A percentile compares a stretch with the other conserved stretches of the same genome.
Evolutionary conservation across 2,329 filamentous ascomycete genomes (phyloP).

Genomic region (Colletotrichum melonis): DNA sequence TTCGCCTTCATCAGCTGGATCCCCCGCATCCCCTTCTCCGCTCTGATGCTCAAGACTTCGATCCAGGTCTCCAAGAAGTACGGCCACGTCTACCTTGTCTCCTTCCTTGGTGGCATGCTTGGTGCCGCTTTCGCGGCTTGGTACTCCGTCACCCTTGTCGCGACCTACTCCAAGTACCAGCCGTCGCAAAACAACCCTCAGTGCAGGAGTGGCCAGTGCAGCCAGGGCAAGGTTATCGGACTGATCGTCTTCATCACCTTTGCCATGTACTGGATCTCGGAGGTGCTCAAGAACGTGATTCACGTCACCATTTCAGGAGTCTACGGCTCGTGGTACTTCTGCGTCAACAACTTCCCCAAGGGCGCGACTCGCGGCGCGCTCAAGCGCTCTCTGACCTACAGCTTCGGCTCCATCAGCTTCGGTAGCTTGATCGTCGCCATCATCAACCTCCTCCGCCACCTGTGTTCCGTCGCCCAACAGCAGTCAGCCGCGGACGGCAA

Average conservation of each 20-base stretch:
- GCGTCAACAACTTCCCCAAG: constrained; percentile 74
- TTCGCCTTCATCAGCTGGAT: constrained; percentile 93
- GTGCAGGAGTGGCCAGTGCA: constrained; percentile 73
- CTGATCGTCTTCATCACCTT: constrained; percentile 90
- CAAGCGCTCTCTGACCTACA: constrained; percentile 85
- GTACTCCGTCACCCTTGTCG: constrained; percentile 87
- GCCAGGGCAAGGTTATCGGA: constrained; percentile 82
- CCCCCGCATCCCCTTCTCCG: constrained; percentile 88
- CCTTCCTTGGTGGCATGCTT: constrained; percentile 82
- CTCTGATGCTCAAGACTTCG: constrained; percentile 86
- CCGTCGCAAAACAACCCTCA: constrained; percentile 66
- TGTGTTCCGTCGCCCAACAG: constrained; percentile 79
- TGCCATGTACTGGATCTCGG: constrained; percentile 92
- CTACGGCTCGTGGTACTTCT: constrained; percentile 95
- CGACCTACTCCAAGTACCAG: constrained; percentile 86
- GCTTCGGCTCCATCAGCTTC: constrained; percentile 89
- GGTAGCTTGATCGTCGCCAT: constrained; percentile 89
- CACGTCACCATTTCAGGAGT: constrained; percentile 89
- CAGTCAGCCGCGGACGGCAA: constrained; percentile 76
- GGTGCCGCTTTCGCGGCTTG: constrained; percentile 84
- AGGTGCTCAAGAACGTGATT: constrained; percentile 94
- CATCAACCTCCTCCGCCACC: constrained; percentile 85
- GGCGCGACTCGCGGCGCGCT: constrained; percentile 87
- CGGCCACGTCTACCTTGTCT: constrained; percentile 89
- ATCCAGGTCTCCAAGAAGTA: constrained; percentile 87